Evolutionary conservation across 495 filamentous ascomycete genomes (phyloP).

Genomic region (Cercophora sp.): DNA sequence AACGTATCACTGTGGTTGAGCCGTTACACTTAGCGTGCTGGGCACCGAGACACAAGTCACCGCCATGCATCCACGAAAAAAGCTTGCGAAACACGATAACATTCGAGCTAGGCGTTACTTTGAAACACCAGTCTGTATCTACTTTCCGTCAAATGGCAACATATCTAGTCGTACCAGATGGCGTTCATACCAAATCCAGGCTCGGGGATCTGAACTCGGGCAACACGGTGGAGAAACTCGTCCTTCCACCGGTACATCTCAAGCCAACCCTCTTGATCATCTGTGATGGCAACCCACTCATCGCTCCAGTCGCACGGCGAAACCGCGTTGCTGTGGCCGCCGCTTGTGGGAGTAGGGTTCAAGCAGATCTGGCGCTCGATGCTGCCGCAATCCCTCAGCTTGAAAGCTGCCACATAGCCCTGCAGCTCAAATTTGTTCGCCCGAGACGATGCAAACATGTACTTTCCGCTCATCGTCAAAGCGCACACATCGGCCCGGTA

Average conservation of each 20-base stretch:
- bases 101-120: too few species aligned
- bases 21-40: too few species aligned
- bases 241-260: slow-evolving; percentile 82
- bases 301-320: slow-evolving; percentile 75
- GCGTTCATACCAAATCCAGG: slow-evolving; percentile 87
- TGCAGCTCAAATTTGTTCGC: slow-evolving; percentile 70
- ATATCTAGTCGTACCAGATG: slow-evolving; percentile 80
- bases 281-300: slow-evolving; percentile 79
- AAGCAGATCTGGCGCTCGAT: slow-evolving; percentile 74
- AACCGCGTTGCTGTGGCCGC: slow-evolving; percentile 81
- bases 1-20: too few species aligned
- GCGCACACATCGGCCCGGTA: slow-evolving; percentile 78
- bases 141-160: too few species aligned
- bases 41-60: too few species aligned
- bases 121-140: too few species aligned
- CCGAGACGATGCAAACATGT: slow-evolving; percentile 78
- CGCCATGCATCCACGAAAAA: too few species aligned
- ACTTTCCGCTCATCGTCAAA: slow-evolving; percentile 58
- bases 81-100: too few species aligned
- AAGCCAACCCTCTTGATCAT: slow-evolving; percentile 79
- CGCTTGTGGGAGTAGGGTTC: slow-evolving; percentile 78
- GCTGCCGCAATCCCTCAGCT: slow-evolving; percentile 61
- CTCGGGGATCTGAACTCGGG: slow-evolving; percentile 68
- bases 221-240: slow-evolving; percentile 71
- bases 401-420: slow-evolving; percentile 76